Conservation (phyloP, 73 alveolate species). For the Symbiodinium natans region DNA sequence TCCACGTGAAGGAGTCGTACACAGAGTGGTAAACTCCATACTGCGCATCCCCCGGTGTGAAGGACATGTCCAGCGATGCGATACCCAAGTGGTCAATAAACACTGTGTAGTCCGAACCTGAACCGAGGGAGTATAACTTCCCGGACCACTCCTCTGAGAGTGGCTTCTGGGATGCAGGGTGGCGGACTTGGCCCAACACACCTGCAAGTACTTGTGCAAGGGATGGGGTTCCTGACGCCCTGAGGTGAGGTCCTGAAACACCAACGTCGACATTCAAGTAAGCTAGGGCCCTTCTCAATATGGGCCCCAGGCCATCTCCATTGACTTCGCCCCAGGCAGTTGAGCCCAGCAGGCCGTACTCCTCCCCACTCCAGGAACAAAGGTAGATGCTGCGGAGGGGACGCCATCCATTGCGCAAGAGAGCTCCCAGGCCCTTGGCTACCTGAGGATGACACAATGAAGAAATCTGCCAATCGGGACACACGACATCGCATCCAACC, state of each 20-base stretch:
- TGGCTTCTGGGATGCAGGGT: constrained; percentile 22
- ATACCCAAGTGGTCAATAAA: constrained; percentile 55
- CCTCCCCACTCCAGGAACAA: constrained; percentile 68
- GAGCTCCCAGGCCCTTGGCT: constrained; percentile 33
- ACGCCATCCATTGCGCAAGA: constrained; percentile 9
- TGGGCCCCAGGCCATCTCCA: neutral
- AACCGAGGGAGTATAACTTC: constrained; percentile 28
- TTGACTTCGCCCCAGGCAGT: constrained; percentile 69
- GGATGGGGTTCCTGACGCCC: constrained; percentile 5
- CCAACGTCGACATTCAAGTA: constrained; percentile 57
- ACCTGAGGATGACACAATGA: no score
- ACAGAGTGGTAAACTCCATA: constrained; percentile 58
- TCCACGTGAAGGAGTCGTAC: constrained; percentile 51
- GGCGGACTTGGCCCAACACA: constrained; percentile 7
- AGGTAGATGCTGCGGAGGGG: constrained; percentile 20
- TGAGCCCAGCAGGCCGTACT: constrained; percentile 72
- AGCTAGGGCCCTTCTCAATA: constrained; percentile 39
- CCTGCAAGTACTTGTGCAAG: constrained; percentile 14
- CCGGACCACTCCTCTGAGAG: constrained; percentile 30
- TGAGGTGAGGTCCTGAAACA: constrained; percentile 32
- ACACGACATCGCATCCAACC: no score
- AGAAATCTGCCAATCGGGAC: no score
- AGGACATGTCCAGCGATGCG: constrained; percentile 48
- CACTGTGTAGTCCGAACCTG: constrained; percentile 67
- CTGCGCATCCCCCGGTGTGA: constrained; percentile 7